Conservation (phyloP, 768 basidiomycete genomes). For the Russula griseocarnosa region DNA sequence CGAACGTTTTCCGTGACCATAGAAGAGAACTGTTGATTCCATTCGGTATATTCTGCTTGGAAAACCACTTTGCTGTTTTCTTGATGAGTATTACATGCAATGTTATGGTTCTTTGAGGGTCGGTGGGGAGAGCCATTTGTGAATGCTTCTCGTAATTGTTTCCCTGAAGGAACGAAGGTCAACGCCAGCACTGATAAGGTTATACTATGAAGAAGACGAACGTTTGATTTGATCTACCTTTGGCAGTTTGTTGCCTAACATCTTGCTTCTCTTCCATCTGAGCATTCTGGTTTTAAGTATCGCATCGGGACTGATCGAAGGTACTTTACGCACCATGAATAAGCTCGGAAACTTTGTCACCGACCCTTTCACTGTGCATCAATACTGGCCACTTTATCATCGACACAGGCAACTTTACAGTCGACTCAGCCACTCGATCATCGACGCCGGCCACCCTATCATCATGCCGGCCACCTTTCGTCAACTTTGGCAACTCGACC, state of each 20-base stretch:
- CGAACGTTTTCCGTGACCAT: constrained; percentile 1
- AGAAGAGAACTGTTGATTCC: background rate
- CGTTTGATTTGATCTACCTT: background rate
- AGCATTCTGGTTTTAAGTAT: background rate
- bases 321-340: background rate
- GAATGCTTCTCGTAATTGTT: background rate
- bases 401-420: background rate
- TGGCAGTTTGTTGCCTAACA: background rate
- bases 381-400: background rate
- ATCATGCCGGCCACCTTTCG: background rate
- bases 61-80: background rate
- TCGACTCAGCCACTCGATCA: background rate
- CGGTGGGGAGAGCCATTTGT: background rate
- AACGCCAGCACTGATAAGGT: background rate
- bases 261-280: background rate
- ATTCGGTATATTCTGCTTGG: background rate
- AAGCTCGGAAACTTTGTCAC: background rate
- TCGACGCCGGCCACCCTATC: background rate
- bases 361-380: background rate
- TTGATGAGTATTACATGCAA: background rate
- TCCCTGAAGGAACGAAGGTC: background rate
- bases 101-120: background rate
- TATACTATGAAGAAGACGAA: background rate
- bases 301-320: background rate
- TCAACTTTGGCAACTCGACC: background rate